Evolutionary conservation across 2,329 filamentous ascomycete species (phyloP).

Genomic region (Stagonosporopsis rhizophila): DNA sequence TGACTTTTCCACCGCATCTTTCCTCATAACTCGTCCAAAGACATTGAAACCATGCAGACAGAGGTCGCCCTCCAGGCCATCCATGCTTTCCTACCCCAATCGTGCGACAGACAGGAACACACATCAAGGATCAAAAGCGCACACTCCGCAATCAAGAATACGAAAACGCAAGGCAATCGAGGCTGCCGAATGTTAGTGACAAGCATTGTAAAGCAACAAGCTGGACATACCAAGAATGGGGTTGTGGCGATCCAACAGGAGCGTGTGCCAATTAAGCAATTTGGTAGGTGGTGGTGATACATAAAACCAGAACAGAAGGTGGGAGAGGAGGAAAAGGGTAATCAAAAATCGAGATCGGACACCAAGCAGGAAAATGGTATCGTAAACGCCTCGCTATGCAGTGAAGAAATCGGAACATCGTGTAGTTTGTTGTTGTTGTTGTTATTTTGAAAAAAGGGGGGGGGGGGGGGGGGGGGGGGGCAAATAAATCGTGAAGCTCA

Average conservation of each 20-base stretch:
- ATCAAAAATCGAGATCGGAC: conserved; percentile 18
- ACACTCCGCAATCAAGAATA: not conserved
- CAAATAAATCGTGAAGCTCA: not conserved
- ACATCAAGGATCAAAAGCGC: conserved; percentile 1
- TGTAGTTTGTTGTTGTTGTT: conserved; percentile 14
- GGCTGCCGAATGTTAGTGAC: not conserved
- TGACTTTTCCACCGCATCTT: conserved; percentile 6
- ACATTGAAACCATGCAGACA: not conserved
- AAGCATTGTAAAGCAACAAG: not conserved
- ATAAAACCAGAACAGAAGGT: conserved; percentile 11
- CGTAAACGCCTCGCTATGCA: conserved; percentile 51
- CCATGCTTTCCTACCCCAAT: not conserved
- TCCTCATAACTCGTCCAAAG: conserved; percentile 11
- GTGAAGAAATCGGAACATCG: conserved; percentile 23
- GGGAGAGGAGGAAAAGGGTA: not conserved
- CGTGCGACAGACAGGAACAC: not conserved
- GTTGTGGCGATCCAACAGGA: conserved; percentile 9
- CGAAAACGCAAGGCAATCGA: not conserved
- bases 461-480: too few relatives aligned
- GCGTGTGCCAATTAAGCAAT: conserved; percentile 23
- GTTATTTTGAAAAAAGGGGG: too few relatives aligned
- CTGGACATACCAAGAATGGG: conserved; percentile 5
- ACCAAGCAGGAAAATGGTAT: conserved; percentile 38
- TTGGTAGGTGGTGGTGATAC: conserved; percentile 30
- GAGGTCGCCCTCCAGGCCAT: not conserved